These are phyloP conservation scores for Monocercomonoides exilis DNA, from an alignment of 78 protist genomes.

Conservation along the genomic window DNA sequence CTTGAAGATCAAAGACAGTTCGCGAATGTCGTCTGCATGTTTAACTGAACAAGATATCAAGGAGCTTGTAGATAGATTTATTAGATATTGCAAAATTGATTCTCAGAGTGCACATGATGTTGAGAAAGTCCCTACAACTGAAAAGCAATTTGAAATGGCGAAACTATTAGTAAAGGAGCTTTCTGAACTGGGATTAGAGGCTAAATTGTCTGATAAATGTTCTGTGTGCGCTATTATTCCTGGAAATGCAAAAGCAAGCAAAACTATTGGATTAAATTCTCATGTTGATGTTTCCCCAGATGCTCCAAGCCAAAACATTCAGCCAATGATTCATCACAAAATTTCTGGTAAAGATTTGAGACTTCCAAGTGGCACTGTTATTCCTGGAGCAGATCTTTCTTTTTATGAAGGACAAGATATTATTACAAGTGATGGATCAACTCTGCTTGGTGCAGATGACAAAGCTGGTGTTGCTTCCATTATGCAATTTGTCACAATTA, in stretches of 20 bases:
- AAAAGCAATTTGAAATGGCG: conserved; percentile 14
- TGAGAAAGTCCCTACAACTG: conserved; percentile 15
- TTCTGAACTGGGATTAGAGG: conserved; percentile 11
- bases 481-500: not conserved
- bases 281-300: conserved; percentile 19
- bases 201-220: not conserved
- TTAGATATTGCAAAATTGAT: not conserved
- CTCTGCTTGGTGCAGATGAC: conserved; percentile 29
- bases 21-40: not conserved
- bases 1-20: too few species aligned
- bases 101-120: not conserved
- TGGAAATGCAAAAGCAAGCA: not conserved
- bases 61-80: not conserved
- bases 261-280: not conserved
- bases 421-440: not conserved
- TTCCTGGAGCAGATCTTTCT: not conserved
- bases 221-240: conserved; percentile 10
- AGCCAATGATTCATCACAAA: not conserved
- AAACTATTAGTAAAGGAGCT: conserved; percentile 22
- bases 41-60: not conserved
- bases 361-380: not conserved
- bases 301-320: not conserved
- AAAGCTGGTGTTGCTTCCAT: conserved; percentile 9
- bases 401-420: not conserved
- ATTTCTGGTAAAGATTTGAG: not conserved